Evolutionary conservation across 2,329 filamentous ascomycete species (phyloP).

Genomic region (Xylariaceae sp.): DNA sequence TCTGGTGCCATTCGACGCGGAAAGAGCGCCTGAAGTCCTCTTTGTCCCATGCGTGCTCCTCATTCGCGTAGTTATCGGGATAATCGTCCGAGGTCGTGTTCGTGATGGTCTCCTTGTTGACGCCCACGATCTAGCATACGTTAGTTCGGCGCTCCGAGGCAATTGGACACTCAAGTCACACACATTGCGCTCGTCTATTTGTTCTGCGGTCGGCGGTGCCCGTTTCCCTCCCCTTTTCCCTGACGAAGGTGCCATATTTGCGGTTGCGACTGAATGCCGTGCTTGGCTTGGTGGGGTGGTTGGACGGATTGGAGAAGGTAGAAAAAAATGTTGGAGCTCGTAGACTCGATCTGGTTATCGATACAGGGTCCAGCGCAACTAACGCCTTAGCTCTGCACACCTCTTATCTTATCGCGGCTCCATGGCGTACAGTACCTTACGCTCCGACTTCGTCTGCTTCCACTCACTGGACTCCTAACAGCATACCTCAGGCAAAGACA

Average conservation of each 20-base stretch:
- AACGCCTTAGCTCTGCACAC: too few species aligned
- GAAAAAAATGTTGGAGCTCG: conserved; percentile 19
- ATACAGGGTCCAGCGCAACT: too few species aligned
- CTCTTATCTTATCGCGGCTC: too few species aligned
- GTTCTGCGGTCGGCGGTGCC: conserved; percentile 14
- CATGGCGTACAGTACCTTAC: too few species aligned
- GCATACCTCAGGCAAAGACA: too few species aligned
- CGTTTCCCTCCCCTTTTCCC: conserved; percentile 13
- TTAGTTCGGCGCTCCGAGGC: conserved; percentile 9
- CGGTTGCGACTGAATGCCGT: conserved; percentile 11
- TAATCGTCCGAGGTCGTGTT: conserved; percentile 87
- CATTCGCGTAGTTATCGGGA: conserved; percentile 82
- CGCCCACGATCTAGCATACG: conserved; percentile 61
- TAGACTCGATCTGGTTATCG: too few species aligned
- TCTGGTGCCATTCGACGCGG: conserved; percentile 75
- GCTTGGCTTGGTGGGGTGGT: conserved; percentile 19
- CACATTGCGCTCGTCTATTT: conserved; percentile 24
- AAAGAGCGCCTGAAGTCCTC: conserved; percentile 65
- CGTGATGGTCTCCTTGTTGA: conserved; percentile 85
- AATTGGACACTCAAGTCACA: not conserved
- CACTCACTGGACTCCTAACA: too few species aligned
- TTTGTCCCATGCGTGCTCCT: conserved; percentile 75
- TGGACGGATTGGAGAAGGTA: conserved; percentile 6
- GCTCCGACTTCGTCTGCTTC: too few species aligned
- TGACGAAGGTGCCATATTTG: conserved; percentile 25